phyloP scores from a whole-genome alignment of 176 grass and related monocot species.

The Oryza australiensis region DNA sequence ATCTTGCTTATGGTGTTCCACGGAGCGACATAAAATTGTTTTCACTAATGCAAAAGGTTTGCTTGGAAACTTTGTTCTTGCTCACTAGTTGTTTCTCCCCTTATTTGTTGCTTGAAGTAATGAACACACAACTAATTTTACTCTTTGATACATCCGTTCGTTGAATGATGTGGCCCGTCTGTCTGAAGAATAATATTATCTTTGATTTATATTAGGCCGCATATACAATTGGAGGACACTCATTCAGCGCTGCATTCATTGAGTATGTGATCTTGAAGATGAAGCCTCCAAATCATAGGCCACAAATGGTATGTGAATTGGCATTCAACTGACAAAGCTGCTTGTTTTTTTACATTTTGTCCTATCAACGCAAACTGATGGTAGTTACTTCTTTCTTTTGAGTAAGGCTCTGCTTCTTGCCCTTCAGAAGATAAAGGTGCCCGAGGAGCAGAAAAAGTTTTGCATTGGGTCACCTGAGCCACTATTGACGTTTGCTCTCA shows the following conservation, averaged over 20 bases:
- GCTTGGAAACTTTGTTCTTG: background rate
- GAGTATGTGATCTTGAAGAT: conserved; percentile 91
- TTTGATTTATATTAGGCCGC: conserved; percentile 50
- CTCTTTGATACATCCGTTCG: background rate
- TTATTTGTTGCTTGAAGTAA: background rate
- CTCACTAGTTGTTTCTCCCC: background rate
- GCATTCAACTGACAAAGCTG: background rate
- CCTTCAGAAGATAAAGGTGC: conserved; percentile 85
- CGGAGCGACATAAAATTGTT: conserved; percentile 85
- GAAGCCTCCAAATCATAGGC: conserved; percentile 78
- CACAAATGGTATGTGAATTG: conserved; percentile 71
- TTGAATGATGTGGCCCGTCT: background rate
- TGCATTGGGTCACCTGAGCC: conserved; percentile 66
- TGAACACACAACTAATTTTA: background rate
- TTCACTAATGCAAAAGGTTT: conserved; percentile 96
- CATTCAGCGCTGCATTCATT: conserved; percentile 88
- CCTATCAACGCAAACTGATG: conserved; percentile 9
- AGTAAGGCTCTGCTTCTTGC: conserved; percentile 77
- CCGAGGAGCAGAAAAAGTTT: conserved; percentile 85
- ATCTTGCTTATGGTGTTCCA: conserved; percentile 97
- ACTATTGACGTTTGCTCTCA: conserved; percentile 80
- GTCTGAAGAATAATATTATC: background rate
- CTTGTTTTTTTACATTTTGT: background rate
- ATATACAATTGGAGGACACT: conserved; percentile 80
- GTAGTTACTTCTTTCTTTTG: conserved; percentile 30